These are phyloP conservation scores for Colletotrichum melonis DNA, from an alignment of 2,329 filamentous ascomycete species.

Conservation along the genomic window DNA sequence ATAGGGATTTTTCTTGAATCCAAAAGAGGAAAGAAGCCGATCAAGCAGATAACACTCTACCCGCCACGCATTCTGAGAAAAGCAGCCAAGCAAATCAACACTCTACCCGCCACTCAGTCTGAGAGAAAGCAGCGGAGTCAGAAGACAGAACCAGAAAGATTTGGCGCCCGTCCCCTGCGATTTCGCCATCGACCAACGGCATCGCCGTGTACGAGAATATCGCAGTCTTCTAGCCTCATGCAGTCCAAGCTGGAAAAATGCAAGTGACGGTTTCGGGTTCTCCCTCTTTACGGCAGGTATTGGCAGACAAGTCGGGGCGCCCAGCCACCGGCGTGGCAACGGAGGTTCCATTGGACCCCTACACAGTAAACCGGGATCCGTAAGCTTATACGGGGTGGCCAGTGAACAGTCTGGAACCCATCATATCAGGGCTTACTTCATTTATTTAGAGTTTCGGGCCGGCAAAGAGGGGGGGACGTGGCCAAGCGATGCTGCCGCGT, in stretches of 20 bases:
- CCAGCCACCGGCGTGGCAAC: neutral
- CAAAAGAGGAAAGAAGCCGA: neutral
- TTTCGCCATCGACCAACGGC: neutral
- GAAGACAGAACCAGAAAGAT: neutral
- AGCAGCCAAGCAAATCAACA: neutral
- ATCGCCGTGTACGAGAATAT: neutral
- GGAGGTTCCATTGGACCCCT: neutral
- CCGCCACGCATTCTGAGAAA: too few species aligned
- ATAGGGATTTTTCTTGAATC: neutral
- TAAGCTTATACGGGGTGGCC: neutral
- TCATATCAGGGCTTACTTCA: neutral
- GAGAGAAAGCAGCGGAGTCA: neutral
- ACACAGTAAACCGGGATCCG: neutral
- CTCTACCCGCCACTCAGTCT: neutral
- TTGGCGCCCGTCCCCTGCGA: neutral
- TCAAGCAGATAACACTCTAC: too few species aligned
- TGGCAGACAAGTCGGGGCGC: neutral
- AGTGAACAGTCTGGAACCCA: neutral
- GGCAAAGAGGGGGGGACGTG: neutral
- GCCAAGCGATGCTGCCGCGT: neutral
- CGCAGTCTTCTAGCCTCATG: neutral
- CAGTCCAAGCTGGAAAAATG: neutral
- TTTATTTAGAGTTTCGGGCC: neutral
- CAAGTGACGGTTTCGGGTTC: neutral
- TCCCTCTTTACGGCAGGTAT: neutral